A percentile compares a stretch with the other conserved stretches of the same genome.
Evolutionary conservation across 148 eudicot species (phyloP).

Genomic region (Salicornia ramosissima): DNA sequence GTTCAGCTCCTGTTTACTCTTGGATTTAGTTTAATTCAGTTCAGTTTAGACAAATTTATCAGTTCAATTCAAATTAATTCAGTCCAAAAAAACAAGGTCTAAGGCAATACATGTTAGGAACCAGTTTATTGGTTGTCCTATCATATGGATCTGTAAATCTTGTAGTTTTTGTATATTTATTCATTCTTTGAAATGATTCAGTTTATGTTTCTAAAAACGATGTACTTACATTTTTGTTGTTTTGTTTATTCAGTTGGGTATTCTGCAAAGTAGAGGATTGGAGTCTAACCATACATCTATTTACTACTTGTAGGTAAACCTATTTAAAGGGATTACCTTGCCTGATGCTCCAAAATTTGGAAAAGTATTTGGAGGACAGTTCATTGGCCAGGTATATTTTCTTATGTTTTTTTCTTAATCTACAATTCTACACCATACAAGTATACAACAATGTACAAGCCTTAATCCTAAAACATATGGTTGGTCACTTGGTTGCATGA

Average conservation of each 20-base stretch:
- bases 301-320: constrained; percentile 51
- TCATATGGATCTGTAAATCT: not conserved
- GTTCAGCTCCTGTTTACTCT: too few species aligned
- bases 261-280: not conserved
- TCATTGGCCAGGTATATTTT: constrained; percentile 76
- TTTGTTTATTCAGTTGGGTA: not conserved
- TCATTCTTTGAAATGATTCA: not conserved
- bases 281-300: not conserved
- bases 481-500: too few species aligned
- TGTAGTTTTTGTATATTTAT: not conserved
- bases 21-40: too few species aligned
- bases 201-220: not conserved
- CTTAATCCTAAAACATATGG: too few species aligned
- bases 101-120: not conserved
- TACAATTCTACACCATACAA: too few species aligned
- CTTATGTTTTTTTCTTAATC: constrained; percentile 4
- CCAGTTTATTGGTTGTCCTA: not conserved
- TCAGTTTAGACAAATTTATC: too few species aligned
- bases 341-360: constrained; percentile 81
- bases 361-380: constrained; percentile 94
- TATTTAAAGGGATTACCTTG: constrained; percentile 85
- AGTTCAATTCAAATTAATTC: too few species aligned
- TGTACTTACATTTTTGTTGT: not conserved
- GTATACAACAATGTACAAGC: too few species aligned
- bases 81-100: too few species aligned